Conservation (phyloP, 208 protist species). For the Acanthamoeba polyphaga region DNA sequence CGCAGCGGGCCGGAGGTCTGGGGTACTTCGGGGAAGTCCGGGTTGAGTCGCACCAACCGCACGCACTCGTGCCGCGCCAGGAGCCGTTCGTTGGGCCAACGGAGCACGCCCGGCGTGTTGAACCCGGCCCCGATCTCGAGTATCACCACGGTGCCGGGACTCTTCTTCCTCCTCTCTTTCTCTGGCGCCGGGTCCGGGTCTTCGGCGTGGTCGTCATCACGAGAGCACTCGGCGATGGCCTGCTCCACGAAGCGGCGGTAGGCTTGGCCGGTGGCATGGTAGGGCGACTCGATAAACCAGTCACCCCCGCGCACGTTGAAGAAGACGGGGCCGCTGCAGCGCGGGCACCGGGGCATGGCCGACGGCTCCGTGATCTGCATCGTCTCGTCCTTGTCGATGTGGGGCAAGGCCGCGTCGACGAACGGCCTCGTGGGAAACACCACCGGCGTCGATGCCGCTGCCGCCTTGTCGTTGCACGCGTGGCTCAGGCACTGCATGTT, state of each 20-base stretch:
- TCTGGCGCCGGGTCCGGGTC: neutral
- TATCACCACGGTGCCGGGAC: neutral
- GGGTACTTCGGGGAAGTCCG: conserved; percentile 8
- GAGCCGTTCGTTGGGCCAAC: conserved; percentile 12
- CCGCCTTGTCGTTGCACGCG: neutral
- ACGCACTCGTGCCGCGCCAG: neutral
- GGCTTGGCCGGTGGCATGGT: neutral
- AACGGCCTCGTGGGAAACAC: neutral
- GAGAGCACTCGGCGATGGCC: neutral
- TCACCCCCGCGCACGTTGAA: neutral
- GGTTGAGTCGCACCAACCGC: conserved; percentile 4
- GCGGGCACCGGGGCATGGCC: neutral
- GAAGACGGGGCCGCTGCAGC: neutral
- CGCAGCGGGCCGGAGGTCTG: neutral
- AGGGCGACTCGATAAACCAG: conserved; percentile 18
- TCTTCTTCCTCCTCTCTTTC: neutral
- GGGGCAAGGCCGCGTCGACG: neutral
- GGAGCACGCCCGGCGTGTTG: conserved; percentile 12
- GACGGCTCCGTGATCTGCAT: neutral
- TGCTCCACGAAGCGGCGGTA: neutral
- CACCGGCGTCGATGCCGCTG: neutral
- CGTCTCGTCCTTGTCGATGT: neutral
- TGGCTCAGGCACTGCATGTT: conserved; percentile 42
- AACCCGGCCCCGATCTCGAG: conserved; percentile 20
- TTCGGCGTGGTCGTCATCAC: neutral